These are phyloP conservation scores for Nemania diffusa DNA, from an alignment of 2,329 filamentous ascomycete species.

Conservation along the genomic window DNA sequence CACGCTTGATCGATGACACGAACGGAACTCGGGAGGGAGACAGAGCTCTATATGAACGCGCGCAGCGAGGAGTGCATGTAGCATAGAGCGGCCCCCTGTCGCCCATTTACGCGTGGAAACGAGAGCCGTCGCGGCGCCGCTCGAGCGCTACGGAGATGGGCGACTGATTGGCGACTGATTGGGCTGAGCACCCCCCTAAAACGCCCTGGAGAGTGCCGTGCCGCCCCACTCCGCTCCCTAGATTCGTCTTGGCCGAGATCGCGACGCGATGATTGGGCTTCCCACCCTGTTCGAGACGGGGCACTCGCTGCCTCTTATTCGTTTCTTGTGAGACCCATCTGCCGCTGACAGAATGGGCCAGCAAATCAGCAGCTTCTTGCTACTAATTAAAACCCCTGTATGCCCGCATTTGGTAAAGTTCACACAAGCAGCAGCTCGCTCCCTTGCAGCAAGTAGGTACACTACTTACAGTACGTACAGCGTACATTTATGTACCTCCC, in stretches of 20 bases:
- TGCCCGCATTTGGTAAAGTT: constrained; percentile 6
- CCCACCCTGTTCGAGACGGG: not conserved
- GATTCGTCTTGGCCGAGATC: constrained; percentile 33
- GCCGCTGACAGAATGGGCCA: constrained; percentile 3
- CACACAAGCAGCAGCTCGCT: no score
- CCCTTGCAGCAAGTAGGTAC: not conserved
- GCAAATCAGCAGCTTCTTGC: constrained; percentile 28
- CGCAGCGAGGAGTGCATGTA: constrained; percentile 36
- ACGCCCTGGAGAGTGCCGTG: not conserved
- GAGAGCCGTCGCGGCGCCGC: constrained; percentile 28
- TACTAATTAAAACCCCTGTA: constrained; percentile 25
- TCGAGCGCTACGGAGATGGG: constrained; percentile 26
- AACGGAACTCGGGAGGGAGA: not conserved
- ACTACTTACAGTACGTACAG: not conserved
- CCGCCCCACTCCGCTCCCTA: constrained; percentile 26
- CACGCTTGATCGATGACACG: not conserved
- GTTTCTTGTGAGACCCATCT: constrained; percentile 37
- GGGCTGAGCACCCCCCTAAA: not conserved
- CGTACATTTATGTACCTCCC: not conserved
- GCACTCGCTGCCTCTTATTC: constrained; percentile 3
- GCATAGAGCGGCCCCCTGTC: constrained; percentile 31
- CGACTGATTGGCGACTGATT: no score
- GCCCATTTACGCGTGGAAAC: constrained; percentile 47
- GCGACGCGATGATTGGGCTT: constrained; percentile 48
- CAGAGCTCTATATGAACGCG: constrained; percentile 45